Evolutionary conservation across 805 yeast genomes (phyloP), one percentile per base, ranked within the genome.

Genomic region (Suhomyces sp.): DNA sequence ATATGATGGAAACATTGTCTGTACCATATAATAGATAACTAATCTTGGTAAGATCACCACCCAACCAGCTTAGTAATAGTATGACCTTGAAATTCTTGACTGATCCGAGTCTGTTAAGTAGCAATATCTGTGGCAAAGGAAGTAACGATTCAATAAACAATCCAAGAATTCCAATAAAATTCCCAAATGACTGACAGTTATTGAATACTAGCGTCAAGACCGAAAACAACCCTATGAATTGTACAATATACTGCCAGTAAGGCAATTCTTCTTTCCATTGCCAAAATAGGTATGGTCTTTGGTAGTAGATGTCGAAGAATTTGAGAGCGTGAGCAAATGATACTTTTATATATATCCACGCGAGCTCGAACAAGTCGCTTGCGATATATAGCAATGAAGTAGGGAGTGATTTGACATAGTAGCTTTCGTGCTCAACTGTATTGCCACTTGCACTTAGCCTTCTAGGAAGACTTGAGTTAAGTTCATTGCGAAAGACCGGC

Each of bases 41-140:
- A 23, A 90, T 81, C 66, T 92, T 92, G 38, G 90, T 80, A 41
- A 86, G 73, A 70, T 91, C 97, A 53, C 97, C 97, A 54, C 93
- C 86, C 4, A 91, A 73, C 97, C 97, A 91, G 62, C 92, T 86
- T 17, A 90, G 70, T 36, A 91, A 66, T 33, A 91, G 72, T 26
- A 93, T 82, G 48, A 85, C 74, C 61, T 90, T 86, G 72, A 91
- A 91, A 54, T 94, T 93, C 57, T 86, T 86, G 6, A 88, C 83
- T 0, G 90, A 81, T 60, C 83, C 83, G 26, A 86, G 60, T 52
- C 90, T 78, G 63, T 83, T 79, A 47, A 88, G 76, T 55, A 88
- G 70, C n/a, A 89, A 72, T 47, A 88, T 84, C 71, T 89, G 90
- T 13, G 94, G 93, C 55, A 89, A 72, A 17, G 97, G 90, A 59